A percentile compares a stretch with the other conserved stretches of the same genome.
phyloP scores from a whole-genome alignment of 1,284 basidiomycete species.

The Abortiporus biennis region DNA sequence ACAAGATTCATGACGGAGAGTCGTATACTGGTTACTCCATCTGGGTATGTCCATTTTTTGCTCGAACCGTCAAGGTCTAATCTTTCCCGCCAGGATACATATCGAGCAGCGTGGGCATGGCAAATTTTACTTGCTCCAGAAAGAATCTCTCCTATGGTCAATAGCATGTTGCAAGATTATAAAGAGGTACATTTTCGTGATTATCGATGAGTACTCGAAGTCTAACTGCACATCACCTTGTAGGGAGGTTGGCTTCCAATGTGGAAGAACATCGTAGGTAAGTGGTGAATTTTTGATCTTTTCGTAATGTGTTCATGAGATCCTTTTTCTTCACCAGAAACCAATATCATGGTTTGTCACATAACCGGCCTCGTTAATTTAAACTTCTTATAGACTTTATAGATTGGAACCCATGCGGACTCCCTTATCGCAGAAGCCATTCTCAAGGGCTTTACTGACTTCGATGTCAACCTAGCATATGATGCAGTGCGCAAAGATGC shows the following conservation, averaged over 20 bases:
- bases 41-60: conserved; percentile 45
- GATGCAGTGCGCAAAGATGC: conserved; percentile 75
- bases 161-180: conserved; percentile 79
- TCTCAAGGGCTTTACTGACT: conserved; percentile 55
- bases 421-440: conserved; percentile 77
- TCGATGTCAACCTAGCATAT: conserved; percentile 65
- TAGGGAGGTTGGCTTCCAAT: conserved; percentile 83
- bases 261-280: conserved; percentile 86
- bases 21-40: conserved; percentile 83
- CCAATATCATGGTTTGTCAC: conserved; percentile 61
- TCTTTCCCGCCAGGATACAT: conserved; percentile 52
- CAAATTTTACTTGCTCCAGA: conserved; percentile 74
- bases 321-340: conserved; percentile 34
- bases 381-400: neutral
- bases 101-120: conserved; percentile 76
- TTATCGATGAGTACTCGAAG: too few species aligned
- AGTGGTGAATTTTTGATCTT: conserved; percentile 10
- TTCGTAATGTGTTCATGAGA: neutral
- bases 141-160: conserved; percentile 68
- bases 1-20: conserved; percentile 50
- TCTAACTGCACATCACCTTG: neutral
- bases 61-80: neutral
- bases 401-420: conserved; percentile 79
- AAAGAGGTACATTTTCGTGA: conserved; percentile 40
- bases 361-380: neutral